Evolutionary conservation across 139 green algal genomes (phyloP).

Genomic region (Coelastrella sp.): DNA sequence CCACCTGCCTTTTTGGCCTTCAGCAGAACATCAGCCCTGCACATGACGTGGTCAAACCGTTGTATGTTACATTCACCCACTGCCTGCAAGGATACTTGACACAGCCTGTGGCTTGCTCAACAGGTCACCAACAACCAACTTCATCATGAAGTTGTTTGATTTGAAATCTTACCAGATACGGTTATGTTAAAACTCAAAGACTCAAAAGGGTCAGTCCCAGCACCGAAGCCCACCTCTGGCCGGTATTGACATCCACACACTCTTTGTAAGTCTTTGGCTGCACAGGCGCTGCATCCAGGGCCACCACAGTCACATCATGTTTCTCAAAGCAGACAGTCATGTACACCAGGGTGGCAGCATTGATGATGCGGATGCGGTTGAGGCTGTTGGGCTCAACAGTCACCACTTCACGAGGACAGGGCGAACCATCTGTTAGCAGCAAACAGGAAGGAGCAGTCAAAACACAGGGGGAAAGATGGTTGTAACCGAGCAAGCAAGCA

Average conservation of each 20-base stretch:
- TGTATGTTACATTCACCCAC: too few relatives aligned
- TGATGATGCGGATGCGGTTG: slow-evolving; percentile 70
- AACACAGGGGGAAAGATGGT: too few relatives aligned
- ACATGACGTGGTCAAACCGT: background rate
- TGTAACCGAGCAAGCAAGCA: too few relatives aligned
- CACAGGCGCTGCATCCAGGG: slow-evolving; percentile 62
- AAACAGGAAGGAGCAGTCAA: too few relatives aligned
- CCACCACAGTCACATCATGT: slow-evolving; percentile 68
- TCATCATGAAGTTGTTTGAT: too few relatives aligned
- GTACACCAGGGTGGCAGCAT: slow-evolving; percentile 58
- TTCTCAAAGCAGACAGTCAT: slow-evolving; percentile 74
- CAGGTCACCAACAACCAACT: too few relatives aligned
- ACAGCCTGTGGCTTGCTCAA: background rate
- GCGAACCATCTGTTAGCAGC: background rate
- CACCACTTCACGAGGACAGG: background rate
- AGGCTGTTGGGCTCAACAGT: slow-evolving; percentile 56
- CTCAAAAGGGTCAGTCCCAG: too few relatives aligned
- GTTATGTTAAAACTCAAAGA: too few relatives aligned
- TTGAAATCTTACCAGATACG: too few relatives aligned
- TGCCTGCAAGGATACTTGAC: background rate
- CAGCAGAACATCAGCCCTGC: slow-evolving; percentile 68
- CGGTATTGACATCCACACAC: slow-evolving; percentile 76
- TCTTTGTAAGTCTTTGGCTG: slow-evolving; percentile 43
- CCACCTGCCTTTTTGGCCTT: slow-evolving; percentile 48
- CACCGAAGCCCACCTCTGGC: slow-evolving; percentile 63